A percentile compares a stretch with the other conserved stretches of the same genome.
Conservation (phyloP, 495 filamentous ascomycete genomes). For the Alectoria sarmentosa region DNA sequence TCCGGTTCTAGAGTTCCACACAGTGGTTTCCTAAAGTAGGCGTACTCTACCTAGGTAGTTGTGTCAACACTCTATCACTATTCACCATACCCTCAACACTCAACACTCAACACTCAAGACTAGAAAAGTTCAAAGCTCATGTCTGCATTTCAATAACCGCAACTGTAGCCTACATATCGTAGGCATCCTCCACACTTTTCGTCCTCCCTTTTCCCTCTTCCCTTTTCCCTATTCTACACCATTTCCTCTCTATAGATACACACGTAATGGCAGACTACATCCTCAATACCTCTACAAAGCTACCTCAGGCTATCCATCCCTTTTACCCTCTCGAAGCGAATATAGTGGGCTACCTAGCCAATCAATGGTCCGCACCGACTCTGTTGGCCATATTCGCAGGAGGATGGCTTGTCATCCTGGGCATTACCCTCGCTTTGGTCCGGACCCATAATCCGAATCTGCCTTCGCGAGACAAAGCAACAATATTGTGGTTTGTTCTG, state of each 20-base stretch:
- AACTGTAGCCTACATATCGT: neutral
- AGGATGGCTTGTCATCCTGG: constrained; percentile 45
- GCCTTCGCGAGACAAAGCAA: constrained; percentile 42
- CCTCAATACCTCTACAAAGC: constrained; percentile 8
- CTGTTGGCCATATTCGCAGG: constrained; percentile 48
- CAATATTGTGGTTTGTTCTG: constrained; percentile 61
- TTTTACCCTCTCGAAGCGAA: constrained; percentile 61
- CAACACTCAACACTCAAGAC: too few species aligned
- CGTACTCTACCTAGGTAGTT: too few species aligned
- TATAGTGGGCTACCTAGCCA: constrained; percentile 56
- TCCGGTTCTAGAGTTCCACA: too few species aligned
- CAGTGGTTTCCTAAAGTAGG: too few species aligned
- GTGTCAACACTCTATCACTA: too few species aligned
- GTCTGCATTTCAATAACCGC: neutral
- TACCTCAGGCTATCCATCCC: constrained; percentile 45
- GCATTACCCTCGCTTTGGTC: constrained; percentile 42
- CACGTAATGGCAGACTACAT: neutral
- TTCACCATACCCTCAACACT: too few species aligned
- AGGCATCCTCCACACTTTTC: neutral
- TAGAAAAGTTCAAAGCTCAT: neutral
- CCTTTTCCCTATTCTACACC: neutral
- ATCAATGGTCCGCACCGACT: constrained; percentile 46
- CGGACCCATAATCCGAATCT: constrained; percentile 42
- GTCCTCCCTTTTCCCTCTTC: neutral
- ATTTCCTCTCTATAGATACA: neutral